These are phyloP conservation scores for Jasminum sambac DNA, from an alignment of 257 asterid genomes.

Conservation along the genomic window DNA sequence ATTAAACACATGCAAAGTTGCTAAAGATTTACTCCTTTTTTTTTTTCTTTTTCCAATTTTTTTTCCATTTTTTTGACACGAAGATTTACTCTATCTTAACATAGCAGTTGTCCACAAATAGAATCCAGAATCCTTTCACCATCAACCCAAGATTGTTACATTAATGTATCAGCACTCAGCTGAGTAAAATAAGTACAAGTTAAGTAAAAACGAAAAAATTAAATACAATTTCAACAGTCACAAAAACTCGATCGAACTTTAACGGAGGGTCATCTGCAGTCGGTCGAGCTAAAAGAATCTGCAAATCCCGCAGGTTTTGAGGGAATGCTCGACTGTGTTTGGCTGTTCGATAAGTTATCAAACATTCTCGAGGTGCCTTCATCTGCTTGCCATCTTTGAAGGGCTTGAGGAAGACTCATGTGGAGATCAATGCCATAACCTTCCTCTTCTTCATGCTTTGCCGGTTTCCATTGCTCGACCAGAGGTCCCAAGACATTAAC, in stretches of 20 bases:
- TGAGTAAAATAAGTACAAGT: conserved; percentile 16
- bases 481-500: conserved; percentile 88
- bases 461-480: conserved; percentile 87
- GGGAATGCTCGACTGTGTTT: conserved; percentile 80
- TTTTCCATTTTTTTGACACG: too few relatives aligned
- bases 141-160: conserved; percentile 22
- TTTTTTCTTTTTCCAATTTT: not conserved
- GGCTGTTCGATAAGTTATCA: conserved; percentile 58
- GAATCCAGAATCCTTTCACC: too few relatives aligned
- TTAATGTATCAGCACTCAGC: not conserved
- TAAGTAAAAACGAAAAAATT: conserved; percentile 43
- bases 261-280: conserved; percentile 58
- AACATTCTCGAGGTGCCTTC: conserved; percentile 96
- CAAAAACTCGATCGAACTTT: conserved; percentile 23
- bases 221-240: conserved; percentile 32
- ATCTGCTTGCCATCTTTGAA: conserved; percentile 89
- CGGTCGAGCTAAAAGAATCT: conserved; percentile 65
- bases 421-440: conserved; percentile 61
- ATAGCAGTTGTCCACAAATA: too few relatives aligned
- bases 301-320: conserved; percentile 71
- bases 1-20: not conserved
- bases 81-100: too few relatives aligned
- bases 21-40: not conserved
- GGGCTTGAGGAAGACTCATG: conserved; percentile 87
- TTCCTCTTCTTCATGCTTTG: conserved; percentile 63